Evolutionary conservation across 441 rosid genomes (phyloP), one percentile per base, ranked within the genome.

Genomic region (Cnidoscolus chayamansa): DNA sequence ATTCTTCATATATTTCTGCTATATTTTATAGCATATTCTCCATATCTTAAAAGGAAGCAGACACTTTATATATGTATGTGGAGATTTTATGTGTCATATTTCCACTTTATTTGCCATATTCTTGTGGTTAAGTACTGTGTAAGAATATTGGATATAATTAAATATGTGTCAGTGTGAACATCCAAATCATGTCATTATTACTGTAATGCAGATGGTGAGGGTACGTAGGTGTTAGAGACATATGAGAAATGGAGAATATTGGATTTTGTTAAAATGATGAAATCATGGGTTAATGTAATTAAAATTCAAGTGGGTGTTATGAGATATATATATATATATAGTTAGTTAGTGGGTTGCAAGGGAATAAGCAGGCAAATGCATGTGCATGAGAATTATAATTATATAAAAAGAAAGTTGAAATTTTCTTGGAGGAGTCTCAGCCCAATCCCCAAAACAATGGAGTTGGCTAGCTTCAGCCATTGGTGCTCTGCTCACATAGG

Each of bases 301-400:
- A 40, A 40, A 40, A 40, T 40, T 40, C 45, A 40, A 40, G 45
- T 40, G 45, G 7, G 0, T 40, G 7, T 40, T 35, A 4, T 4
- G 40, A 40, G 7, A 40, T 0, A 32, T 32, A 19, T 25, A 25
- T 25, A 25, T 25, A 25, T 25, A 25, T 25, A 25, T 25, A 25
- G 25, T 25, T 25, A 25, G 25, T 25, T 25, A 25, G 10, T 13
- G 30, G 58, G 6, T 60, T 40, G 76, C 47, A 45, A 50, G 64
- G 74, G 74, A 45, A 68, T 64, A 58, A 59, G 74, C 57, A 63
- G 73, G 72, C 77, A 62, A 30, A 16, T 31, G 68, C 81, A 75
- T 72, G 77, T 81, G 79, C 48, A 72, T 37, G 45, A 40, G 45
- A 40, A 40, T 40, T 40, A 40, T 40, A 40, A 40, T 40, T 40